Conservation (phyloP, 352 stramenopile species). For the Globisporangium recalcitrans region DNA sequence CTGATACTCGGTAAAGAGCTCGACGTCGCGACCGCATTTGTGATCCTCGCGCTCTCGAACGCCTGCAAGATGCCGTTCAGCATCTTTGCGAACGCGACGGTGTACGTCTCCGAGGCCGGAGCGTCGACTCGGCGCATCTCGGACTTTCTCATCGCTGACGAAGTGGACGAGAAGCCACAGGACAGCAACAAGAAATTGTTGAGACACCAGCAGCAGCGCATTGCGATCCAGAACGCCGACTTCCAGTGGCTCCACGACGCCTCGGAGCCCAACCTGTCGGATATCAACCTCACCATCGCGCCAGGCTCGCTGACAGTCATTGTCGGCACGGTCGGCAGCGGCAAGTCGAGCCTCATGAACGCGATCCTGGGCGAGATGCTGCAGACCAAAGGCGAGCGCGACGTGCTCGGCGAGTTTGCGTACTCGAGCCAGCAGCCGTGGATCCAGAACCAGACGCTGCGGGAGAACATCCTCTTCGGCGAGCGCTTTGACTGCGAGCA, state of each 20-base stretch:
- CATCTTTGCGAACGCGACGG: slow-evolving; percentile 44
- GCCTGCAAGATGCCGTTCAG: slow-evolving; percentile 46
- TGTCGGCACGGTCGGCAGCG: slow-evolving; percentile 42
- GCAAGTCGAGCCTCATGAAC: slow-evolving; percentile 47
- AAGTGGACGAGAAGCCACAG: slow-evolving; percentile 23
- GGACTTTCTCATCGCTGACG: slow-evolving; percentile 35
- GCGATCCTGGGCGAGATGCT: slow-evolving; percentile 49
- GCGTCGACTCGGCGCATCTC: slow-evolving; percentile 36
- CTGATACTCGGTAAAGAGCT: slow-evolving; percentile 70
- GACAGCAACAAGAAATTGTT: background rate
- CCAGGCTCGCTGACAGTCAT: slow-evolving; percentile 38
- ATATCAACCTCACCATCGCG: slow-evolving; percentile 51
- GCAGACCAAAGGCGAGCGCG: slow-evolving; percentile 18
- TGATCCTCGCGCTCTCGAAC: slow-evolving; percentile 87
- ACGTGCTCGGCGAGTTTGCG: slow-evolving; percentile 29
- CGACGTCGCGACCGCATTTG: slow-evolving; percentile 90
- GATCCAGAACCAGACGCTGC: slow-evolving; percentile 46
- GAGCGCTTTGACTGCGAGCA: slow-evolving; percentile 28
- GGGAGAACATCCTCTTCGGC: slow-evolving; percentile 60
- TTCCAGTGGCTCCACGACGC: slow-evolving; percentile 30
- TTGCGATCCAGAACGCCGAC: slow-evolving; percentile 22
- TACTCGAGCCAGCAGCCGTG: slow-evolving; percentile 43
- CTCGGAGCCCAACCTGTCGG: slow-evolving; percentile 22
- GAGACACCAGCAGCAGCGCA: background rate
- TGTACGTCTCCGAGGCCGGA: slow-evolving; percentile 42